Base-by-base conservation (phyloP, 306 rosid species). In the Acmispon strigosus region DNA sequence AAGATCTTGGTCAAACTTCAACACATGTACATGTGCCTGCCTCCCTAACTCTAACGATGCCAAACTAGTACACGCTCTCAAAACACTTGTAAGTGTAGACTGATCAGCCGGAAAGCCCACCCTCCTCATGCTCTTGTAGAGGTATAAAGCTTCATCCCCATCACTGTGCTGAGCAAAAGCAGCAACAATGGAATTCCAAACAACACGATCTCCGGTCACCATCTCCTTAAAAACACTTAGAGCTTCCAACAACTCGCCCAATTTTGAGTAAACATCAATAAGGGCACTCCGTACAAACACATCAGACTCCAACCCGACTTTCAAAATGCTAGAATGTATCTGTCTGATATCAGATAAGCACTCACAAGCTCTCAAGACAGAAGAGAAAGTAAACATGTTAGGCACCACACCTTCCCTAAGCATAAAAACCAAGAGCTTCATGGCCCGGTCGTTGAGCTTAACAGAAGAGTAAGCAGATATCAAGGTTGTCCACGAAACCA, bases 111-210 rank as follows among this genome's bases (percentile, higher is more conserved):
- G 36, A 68, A 86, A 86, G 10, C 93, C 87, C 0, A 72, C 81
- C 22, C 85, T 75, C 69, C 89, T 88, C 98, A 92, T 92, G 8
- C 77, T 81, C 84, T 75, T 90, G 75, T 83, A 92, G 24, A 90
- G 81, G 42, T 54, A 13, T 51, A 92, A 24, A 56, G 98, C 96
- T 65, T 90, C 96, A 63, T 90, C 84, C 17, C 96, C 90, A 50
- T 88, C 86, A 57, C 80, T 85, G 75, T 88, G 91, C 82, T 90
- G 98, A 49, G 97, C 96, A 77, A 85, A 85, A 22, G 92, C 98
- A 34, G 90, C 93, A 73, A 87, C 84, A 22, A 90, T 84, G 49
- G 98, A 88, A 78, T 77, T 93, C 96, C 96, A 93, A 73, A 93
- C 97, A 49, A 93, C 94, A 62, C 80, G 56, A 37, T 90, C 97